Base-by-base conservation (phyloP, 495 filamentous ascomycete species). In the Sordaria brevicollis region DNA sequence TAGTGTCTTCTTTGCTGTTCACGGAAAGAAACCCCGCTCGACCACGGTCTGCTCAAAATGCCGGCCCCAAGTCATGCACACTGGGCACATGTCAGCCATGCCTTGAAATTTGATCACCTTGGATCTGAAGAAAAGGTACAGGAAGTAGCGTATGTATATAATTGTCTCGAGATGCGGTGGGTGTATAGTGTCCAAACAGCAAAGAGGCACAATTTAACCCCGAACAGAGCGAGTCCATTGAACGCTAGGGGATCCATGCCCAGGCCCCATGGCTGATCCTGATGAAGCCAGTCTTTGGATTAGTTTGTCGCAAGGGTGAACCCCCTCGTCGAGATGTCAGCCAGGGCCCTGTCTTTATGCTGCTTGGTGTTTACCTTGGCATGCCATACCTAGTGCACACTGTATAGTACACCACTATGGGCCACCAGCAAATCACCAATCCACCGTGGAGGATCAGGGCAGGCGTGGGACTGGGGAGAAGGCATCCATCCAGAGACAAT, bases 231-330 rank as follows among this genome's bases (percentile, higher is more conserved):
- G 49, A 62, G 49, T 62, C 49, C 25, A 62, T 62, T 17, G 25
- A 62, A 29, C 49, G 49, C 49, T 62, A 57, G 49, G 49, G 25
- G 11, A 57, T 17, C 49, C 49, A 57, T 62, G 49, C 33, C 25
- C 49, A 62, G 25, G 25, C 21, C 49, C 25, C 49, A 31, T 54
- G 69, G 39, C 67, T 69, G 69, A 73, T 74, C 71, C 69, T 76
- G 68, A 70, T 68, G 66, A 67, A 71, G 72, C 69, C 65, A 21
- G 67, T 36, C 57, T 49, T 65, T 29, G 68, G 66, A 68, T 68
- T 69, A 67, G 36, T 54, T 35, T 35, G 35, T 69, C 41, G 34
- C 71, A 36, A 73, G 73, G 76, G 75, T 71, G 72, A 62, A 65
- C 68, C 41, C 71, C 73, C 68, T 75, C 70, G 68, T 36, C 67